Evolutionary conservation across 495 filamentous ascomycete genomes (phyloP).

Genomic region (Podospora pseudopauciseta): DNA sequence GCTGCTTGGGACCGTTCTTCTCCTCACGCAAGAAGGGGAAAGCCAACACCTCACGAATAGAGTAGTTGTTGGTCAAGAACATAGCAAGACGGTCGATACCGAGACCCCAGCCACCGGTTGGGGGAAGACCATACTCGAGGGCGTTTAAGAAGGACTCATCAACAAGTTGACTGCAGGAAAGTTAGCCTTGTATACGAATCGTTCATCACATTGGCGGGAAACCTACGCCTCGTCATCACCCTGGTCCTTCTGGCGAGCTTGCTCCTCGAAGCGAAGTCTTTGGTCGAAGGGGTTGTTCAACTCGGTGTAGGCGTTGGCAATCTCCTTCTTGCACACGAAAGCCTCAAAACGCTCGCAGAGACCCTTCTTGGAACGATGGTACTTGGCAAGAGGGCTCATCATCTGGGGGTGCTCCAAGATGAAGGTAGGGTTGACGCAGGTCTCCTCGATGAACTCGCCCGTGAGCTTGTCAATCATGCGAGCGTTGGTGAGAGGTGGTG

Average conservation of each 20-base stretch:
- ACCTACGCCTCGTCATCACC: constrained; percentile 83
- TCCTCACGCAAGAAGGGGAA: constrained; percentile 66
- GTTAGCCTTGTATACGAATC: constrained; percentile 9
- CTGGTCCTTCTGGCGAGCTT: constrained; percentile 90
- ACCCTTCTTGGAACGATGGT: constrained; percentile 74
- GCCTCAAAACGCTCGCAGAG: constrained; percentile 96
- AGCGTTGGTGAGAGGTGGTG: constrained; percentile 88
- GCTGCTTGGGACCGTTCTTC: constrained; percentile 40
- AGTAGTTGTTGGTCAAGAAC: constrained; percentile 94
- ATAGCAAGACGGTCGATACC: constrained; percentile 95
- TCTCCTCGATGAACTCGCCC: constrained; percentile 92
- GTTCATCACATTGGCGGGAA: not conserved
- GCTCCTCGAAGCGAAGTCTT: constrained; percentile 90
- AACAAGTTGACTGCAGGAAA: constrained; percentile 59
- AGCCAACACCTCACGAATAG: constrained; percentile 90
- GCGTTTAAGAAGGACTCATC: constrained; percentile 89
- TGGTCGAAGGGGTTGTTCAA: constrained; percentile 97
- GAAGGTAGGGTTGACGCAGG: constrained; percentile 93
- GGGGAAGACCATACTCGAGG: constrained; percentile 72
- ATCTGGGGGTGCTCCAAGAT: constrained; percentile 86
- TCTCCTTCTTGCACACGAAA: constrained; percentile 97
- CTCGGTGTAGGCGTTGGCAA: constrained; percentile 95
- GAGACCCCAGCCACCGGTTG: constrained; percentile 95
- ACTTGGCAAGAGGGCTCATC: constrained; percentile 98
- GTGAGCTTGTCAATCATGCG: constrained; percentile 97